Evolutionary conservation across 139 green algal genomes (phyloP).

Genomic region (Chlorella sp.): DNA sequence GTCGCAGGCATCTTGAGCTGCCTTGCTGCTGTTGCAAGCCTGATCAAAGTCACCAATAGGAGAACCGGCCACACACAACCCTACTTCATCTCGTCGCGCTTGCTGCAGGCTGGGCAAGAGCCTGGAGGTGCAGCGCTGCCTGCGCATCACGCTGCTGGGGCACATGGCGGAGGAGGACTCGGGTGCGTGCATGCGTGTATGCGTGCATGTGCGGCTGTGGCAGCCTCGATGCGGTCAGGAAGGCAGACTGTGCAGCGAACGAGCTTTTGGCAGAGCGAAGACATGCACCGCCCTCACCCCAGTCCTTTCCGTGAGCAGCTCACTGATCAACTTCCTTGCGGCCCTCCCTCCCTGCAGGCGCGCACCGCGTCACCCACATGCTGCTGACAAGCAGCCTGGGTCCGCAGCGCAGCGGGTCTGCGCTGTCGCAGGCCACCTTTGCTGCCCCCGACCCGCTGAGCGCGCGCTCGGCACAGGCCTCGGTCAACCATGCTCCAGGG

Average conservation of each 20-base stretch:
- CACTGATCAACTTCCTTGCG: neutral
- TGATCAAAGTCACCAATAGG: too few relatives aligned
- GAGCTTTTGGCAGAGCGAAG: too few relatives aligned
- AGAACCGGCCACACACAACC: too few relatives aligned
- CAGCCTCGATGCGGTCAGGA: too few relatives aligned
- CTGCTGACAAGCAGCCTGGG: conserved; percentile 28
- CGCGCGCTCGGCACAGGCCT: neutral
- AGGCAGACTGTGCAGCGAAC: too few relatives aligned
- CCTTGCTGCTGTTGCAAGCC: too few relatives aligned
- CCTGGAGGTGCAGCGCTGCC: conserved; percentile 43
- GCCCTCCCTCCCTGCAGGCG: neutral
- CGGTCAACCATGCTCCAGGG: neutral
- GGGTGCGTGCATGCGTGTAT: conserved; percentile 9
- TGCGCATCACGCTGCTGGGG: conserved; percentile 61
- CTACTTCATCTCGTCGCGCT: too few relatives aligned
- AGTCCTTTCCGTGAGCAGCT: too few relatives aligned
- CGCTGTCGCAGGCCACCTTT: neutral
- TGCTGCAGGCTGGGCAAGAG: conserved; percentile 38
- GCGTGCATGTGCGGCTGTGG: neutral
- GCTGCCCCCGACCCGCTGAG: neutral
- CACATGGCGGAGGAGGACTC: conserved; percentile 30
- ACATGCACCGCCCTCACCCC: too few relatives aligned
- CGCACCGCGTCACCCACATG: conserved; percentile 42
- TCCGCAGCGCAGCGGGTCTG: neutral
- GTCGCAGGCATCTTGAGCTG: too few relatives aligned